Conservation (phyloP, 768 basidiomycete genomes). For the Mycena epipterygia region DNA sequence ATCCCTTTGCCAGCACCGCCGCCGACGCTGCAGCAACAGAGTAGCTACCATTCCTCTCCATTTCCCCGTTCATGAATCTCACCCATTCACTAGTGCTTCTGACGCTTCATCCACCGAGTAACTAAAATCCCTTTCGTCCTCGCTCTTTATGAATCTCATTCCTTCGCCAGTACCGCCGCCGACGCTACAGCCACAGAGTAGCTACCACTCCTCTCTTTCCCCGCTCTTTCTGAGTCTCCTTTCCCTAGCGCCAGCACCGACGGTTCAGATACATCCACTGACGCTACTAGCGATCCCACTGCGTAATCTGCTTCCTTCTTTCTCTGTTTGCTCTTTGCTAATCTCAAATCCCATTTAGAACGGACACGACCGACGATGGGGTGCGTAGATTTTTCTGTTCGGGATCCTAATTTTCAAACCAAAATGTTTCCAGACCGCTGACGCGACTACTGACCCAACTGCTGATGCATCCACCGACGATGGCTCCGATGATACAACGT, state of each 20-base stretch:
- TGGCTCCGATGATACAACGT: too few relatives aligned
- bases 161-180: not conserved
- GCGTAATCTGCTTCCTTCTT: not conserved
- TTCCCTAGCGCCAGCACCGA: not conserved
- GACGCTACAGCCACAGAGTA: not conserved
- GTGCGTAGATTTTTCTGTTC: not conserved
- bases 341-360: not conserved
- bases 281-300: not conserved
- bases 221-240: not conserved
- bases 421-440: not conserved
- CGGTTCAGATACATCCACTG: not conserved
- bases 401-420: not conserved
- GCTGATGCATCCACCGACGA: too few relatives aligned
- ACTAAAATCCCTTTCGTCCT: too few relatives aligned
- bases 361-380: not conserved
- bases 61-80: too few relatives aligned
- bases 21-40: too few relatives aligned
- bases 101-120: too few relatives aligned
- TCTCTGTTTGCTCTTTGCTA: not conserved
- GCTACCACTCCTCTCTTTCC: not conserved
- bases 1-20: not conserved
- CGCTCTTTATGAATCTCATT: too few relatives aligned
- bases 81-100: too few relatives aligned
- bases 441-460: not conserved
- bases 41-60: too few relatives aligned